Percentiles rank a stretch among this genome's conserved stretches.
phyloP scores from a whole-genome alignment of 805 yeast species.

The Dipodascopsis tothii region DNA sequence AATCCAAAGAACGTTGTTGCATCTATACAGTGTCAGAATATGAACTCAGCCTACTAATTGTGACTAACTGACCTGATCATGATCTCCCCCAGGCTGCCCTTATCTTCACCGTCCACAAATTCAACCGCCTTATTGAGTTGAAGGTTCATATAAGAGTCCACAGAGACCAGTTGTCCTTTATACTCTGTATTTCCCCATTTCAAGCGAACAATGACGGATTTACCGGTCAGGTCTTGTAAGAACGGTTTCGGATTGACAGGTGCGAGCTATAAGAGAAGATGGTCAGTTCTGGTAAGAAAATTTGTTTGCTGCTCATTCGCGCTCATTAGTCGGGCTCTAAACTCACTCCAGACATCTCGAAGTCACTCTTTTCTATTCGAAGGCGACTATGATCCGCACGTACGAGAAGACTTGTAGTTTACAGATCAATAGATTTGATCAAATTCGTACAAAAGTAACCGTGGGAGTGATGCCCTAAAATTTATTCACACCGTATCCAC shows the following conservation, averaged over 20 bases:
- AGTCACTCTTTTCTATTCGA: no score
- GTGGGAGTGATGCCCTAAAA: no score
- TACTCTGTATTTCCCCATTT: constrained; percentile 91
- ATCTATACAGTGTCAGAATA: constrained; percentile 49
- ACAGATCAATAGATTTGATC: no score
- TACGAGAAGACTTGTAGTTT: no score
- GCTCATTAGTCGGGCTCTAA: no score
- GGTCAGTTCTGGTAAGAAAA: no score
- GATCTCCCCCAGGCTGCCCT: constrained; percentile 61
- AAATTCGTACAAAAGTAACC: no score
- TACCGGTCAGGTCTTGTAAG: constrained; percentile 63
- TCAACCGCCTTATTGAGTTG: constrained; percentile 60
- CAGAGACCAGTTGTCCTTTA: constrained; percentile 65
- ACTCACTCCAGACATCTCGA: no score
- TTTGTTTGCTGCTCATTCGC: no score
- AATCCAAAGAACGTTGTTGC: constrained; percentile 82
- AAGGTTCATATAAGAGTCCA: constrained; percentile 88
- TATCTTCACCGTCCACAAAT: constrained; percentile 41
- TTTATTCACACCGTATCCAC: no score
- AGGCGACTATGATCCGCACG: no score
- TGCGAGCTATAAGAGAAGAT: constrained; percentile 31
- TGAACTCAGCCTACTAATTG: neutral
- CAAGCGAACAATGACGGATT: constrained; percentile 64
- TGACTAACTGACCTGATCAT: constrained; percentile 45
- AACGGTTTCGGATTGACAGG: constrained; percentile 91